phyloP scores from a whole-genome alignment of 257 asterid species.

The Lithospermum erythrorhizon region DNA sequence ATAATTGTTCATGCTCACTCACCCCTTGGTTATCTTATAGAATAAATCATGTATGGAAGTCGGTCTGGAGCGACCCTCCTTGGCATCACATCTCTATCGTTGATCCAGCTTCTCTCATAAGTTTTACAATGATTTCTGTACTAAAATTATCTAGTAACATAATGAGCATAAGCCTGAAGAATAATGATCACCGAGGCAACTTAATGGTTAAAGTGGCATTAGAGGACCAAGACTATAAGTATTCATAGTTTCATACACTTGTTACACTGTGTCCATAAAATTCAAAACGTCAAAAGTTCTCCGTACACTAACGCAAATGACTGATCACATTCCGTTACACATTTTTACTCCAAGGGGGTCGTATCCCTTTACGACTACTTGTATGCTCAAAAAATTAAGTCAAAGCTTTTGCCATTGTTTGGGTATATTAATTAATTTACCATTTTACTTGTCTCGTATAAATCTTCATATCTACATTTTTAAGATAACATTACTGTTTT shows the following conservation, averaged over 20 bases:
- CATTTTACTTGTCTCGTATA: neutral
- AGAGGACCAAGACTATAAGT: neutral
- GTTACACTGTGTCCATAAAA: no score
- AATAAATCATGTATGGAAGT: neutral
- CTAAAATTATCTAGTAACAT: neutral
- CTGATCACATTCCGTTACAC: no score
- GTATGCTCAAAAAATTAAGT: neutral
- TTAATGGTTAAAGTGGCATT: neutral
- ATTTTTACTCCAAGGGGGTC: no score
- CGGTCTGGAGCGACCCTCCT: no score
- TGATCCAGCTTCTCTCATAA: no score
- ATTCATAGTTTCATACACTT: no score
- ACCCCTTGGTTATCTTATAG: neutral
- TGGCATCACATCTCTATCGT: no score
- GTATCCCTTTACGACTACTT: no score
- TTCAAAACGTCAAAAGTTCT: no score
- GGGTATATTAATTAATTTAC: neutral
- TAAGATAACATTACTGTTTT: constrained; percentile 1
- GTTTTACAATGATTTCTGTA: no score
- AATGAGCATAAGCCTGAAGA: neutral
- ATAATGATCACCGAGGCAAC: neutral
- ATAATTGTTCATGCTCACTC: neutral
- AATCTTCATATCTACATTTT: neutral
- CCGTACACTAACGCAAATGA: no score
- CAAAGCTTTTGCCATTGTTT: neutral